Percentiles rank a stretch among this genome's conserved stretches.
phyloP scores from a whole-genome alignment of 768 basidiomycete species.

The Rhizopogon rudus region DNA sequence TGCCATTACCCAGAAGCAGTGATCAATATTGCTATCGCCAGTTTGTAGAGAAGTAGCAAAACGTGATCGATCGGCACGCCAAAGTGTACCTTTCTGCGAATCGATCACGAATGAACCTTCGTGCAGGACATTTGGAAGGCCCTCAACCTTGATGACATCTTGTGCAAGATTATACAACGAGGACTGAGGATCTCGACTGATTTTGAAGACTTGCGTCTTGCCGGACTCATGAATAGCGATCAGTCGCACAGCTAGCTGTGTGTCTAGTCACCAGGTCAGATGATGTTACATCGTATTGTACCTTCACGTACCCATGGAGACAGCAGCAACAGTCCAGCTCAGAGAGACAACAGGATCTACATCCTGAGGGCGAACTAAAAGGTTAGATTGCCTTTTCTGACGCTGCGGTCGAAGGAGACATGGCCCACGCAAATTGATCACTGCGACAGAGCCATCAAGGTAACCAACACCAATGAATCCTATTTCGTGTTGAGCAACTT shows the following conservation, averaged over 20 bases:
- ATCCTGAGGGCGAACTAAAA: slow-evolving; percentile 30
- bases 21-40: slow-evolving; percentile 9
- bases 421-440: slow-evolving; percentile 76
- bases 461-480: slow-evolving; percentile 79
- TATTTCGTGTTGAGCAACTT: slow-evolving; percentile 20
- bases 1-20: slow-evolving; percentile 45
- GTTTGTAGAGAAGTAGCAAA: slow-evolving; percentile 33
- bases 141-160: slow-evolving; percentile 33
- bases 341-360: slow-evolving; percentile 46
- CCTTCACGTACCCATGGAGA: slow-evolving; percentile 43
- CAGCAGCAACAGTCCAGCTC: slow-evolving; percentile 56
- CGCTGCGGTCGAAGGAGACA: slow-evolving; percentile 47
- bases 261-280: slow-evolving; percentile 27
- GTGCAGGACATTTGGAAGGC: slow-evolving; percentile 40
- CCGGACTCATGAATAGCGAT: slow-evolving; percentile 60
- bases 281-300: slow-evolving; percentile 7
- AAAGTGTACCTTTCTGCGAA: slow-evolving; percentile 41
- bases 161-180: slow-evolving; percentile 31
- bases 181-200: slow-evolving; percentile 33
- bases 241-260: slow-evolving; percentile 49
- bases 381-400: slow-evolving; percentile 34
- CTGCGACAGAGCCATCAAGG: slow-evolving; percentile 47
- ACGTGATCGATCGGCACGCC: slow-evolving; percentile 38
- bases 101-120: slow-evolving; percentile 52
- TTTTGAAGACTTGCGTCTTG: slow-evolving; percentile 51